A percentile compares a stretch with the other conserved stretches of the same genome.
phyloP scores from a whole-genome alignment of 2,329 filamentous ascomycete species.

The Chaetothyriales sp. region DNA sequence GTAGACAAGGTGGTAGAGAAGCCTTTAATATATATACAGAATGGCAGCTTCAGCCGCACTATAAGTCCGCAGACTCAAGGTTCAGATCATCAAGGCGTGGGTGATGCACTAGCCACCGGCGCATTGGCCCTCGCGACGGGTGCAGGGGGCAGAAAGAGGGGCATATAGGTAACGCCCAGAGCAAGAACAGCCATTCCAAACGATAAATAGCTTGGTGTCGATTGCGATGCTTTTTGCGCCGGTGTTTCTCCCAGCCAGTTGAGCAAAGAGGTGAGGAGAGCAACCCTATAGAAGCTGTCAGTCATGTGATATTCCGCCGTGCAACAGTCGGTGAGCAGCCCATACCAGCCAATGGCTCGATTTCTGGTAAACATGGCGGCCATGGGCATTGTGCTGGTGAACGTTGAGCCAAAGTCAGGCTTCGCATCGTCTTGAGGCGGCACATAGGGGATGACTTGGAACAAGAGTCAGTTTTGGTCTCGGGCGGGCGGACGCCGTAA shows the following conservation, averaged over 20 bases:
- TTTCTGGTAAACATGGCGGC: slow-evolving; percentile 91
- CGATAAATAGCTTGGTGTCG: slow-evolving; percentile 60
- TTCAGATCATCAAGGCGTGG: not conserved
- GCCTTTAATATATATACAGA: not conserved
- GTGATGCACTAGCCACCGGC: slow-evolving; percentile 23
- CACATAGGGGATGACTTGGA: slow-evolving; percentile 72
- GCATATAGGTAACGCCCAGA: slow-evolving; percentile 40
- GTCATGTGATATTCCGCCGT: not conserved
- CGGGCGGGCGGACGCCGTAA: not conserved
- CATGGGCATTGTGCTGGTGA: slow-evolving; percentile 79
- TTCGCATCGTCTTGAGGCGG: slow-evolving; percentile 55
- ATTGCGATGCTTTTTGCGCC: slow-evolving; percentile 43
- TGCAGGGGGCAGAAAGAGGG: slow-evolving; percentile 49
- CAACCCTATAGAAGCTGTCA: slow-evolving; percentile 25
- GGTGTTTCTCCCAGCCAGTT: slow-evolving; percentile 35
- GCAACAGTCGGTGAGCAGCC: not conserved
- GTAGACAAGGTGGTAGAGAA: no score
- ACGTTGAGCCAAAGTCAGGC: slow-evolving; percentile 54
- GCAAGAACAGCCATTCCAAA: slow-evolving; percentile 48
- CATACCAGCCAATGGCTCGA: slow-evolving; percentile 56
- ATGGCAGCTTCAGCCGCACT: not conserved
- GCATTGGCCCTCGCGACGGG: slow-evolving; percentile 24
- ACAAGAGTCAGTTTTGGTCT: slow-evolving; percentile 1
- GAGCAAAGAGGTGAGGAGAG: slow-evolving; percentile 35
- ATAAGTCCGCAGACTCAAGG: not conserved